Conservation (phyloP, 106 monocot genomes). For the Amphibolis antarctica region DNA sequence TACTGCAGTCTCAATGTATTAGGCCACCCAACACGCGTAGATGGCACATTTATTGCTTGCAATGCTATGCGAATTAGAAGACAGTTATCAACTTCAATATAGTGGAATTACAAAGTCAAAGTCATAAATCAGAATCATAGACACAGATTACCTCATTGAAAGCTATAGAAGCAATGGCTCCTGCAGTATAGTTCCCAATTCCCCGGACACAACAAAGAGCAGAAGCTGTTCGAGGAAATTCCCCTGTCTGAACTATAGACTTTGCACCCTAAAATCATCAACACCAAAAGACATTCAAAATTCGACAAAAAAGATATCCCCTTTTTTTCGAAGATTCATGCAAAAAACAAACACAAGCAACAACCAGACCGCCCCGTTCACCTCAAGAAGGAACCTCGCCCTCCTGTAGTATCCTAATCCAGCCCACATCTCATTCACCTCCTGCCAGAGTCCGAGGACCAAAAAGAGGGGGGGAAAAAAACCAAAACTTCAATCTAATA, state of each 20-base stretch:
- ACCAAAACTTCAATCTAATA: not conserved
- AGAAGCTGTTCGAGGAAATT: constrained; percentile 60
- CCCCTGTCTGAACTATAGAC: constrained; percentile 45
- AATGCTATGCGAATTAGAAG: no score
- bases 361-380: constrained; percentile 12
- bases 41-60: no score
- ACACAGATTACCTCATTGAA: constrained; percentile 56
- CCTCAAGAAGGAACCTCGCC: constrained; percentile 85
- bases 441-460: no score
- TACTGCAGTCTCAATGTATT: no score
- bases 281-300: not conserved
- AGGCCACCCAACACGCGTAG: no score
- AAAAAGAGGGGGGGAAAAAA: no score
- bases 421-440: constrained; percentile 99
- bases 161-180: constrained; percentile 97
- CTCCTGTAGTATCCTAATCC: constrained; percentile 89
- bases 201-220: constrained; percentile 51
- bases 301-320: not conserved
- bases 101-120: not conserved
- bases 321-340: not conserved
- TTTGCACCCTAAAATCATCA: constrained; percentile 60
- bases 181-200: constrained; percentile 90
- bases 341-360: no score
- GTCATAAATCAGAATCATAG: not conserved
- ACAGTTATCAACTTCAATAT: no score